phyloP scores from a whole-genome alignment of 1,284 basidiomycete species.

The Anthracocystis panici-leucophaei region DNA sequence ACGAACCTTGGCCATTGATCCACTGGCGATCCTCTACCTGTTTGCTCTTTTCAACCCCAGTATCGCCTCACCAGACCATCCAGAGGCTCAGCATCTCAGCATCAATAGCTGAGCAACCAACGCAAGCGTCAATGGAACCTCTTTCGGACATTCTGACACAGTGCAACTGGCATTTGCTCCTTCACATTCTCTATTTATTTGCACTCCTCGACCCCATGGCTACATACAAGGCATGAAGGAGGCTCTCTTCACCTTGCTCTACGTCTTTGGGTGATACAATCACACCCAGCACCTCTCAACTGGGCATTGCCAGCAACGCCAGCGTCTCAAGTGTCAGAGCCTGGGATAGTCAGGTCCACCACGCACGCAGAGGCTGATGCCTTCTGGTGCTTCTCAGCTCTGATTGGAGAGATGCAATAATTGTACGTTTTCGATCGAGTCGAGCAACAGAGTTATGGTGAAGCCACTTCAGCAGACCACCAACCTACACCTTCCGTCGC shows the following conservation, averaged over 20 bases:
- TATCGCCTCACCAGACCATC: background rate
- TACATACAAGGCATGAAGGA: constrained; percentile 69
- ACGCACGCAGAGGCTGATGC: too few species aligned
- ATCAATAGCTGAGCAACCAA: background rate
- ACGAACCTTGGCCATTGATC: too few species aligned
- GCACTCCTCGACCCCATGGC: constrained; percentile 65
- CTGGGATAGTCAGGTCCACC: constrained; percentile 30
- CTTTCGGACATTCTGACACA: constrained; percentile 18
- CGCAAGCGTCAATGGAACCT: background rate
- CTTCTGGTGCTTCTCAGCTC: too few species aligned
- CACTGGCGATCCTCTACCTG: too few species aligned
- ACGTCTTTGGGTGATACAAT: constrained; percentile 40
- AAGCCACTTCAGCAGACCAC: too few species aligned
- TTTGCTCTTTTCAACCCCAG: too few species aligned
- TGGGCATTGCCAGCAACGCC: constrained; percentile 4
- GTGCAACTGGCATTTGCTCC: constrained; percentile 63
- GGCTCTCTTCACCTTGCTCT: constrained; percentile 62
- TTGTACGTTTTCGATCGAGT: too few species aligned
- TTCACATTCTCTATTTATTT: constrained; percentile 66
- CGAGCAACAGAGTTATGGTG: too few species aligned
- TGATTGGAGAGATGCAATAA: too few species aligned
- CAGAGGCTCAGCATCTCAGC: background rate
- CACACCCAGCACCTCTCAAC: constrained; percentile 26
- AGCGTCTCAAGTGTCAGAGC: background rate
- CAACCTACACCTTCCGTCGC: too few species aligned